phyloP scores from a whole-genome alignment of 495 filamentous ascomycete genomes.

The Lindgomyces ingoldianus region DNA sequence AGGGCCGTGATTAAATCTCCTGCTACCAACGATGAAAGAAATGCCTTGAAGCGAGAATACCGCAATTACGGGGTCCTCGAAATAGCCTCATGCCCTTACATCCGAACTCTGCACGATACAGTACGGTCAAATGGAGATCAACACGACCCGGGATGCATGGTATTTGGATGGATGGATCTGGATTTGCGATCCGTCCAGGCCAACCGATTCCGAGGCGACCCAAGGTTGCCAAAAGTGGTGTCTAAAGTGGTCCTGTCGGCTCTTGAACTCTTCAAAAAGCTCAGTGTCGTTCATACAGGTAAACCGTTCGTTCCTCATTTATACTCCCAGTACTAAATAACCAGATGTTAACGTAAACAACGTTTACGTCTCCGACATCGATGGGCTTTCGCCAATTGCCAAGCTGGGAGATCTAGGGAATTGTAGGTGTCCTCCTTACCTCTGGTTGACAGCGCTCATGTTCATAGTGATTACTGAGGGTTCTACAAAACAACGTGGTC shows the following conservation, averaged over 20 bases:
- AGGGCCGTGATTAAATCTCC: constrained; percentile 30
- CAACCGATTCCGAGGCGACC: constrained; percentile 22
- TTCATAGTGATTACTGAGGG: constrained; percentile 35
- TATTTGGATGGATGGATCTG: constrained; percentile 40
- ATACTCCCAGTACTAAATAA: constrained; percentile 22
- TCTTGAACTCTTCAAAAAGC: constrained; percentile 29
- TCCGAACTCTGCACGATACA: constrained; percentile 28
- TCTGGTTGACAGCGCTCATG: constrained; percentile 13
- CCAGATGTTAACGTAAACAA: constrained; percentile 39
- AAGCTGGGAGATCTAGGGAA: constrained; percentile 40
- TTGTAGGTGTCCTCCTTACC: constrained; percentile 26
- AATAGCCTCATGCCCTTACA: constrained; percentile 25
- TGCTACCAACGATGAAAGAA: constrained; percentile 21
- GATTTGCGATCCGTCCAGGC: constrained; percentile 30
- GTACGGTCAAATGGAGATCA: constrained; percentile 25
- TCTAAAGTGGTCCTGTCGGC: constrained; percentile 25
- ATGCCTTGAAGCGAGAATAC: constrained; percentile 25
- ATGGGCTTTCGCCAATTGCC: constrained; percentile 32
- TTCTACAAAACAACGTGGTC: constrained; percentile 36
- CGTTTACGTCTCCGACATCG: constrained; percentile 33
- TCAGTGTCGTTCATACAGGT: constrained; percentile 21
- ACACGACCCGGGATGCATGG: constrained; percentile 26
- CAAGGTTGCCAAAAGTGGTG: constrained; percentile 26
- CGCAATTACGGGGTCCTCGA: constrained; percentile 28
- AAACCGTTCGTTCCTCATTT: constrained; percentile 7